Percentiles rank a stretch among this genome's conserved stretches.
These are phyloP conservation scores for Epithemia pelagica DNA, from an alignment of 108 stramenopile species.

Conservation along the genomic window DNA sequence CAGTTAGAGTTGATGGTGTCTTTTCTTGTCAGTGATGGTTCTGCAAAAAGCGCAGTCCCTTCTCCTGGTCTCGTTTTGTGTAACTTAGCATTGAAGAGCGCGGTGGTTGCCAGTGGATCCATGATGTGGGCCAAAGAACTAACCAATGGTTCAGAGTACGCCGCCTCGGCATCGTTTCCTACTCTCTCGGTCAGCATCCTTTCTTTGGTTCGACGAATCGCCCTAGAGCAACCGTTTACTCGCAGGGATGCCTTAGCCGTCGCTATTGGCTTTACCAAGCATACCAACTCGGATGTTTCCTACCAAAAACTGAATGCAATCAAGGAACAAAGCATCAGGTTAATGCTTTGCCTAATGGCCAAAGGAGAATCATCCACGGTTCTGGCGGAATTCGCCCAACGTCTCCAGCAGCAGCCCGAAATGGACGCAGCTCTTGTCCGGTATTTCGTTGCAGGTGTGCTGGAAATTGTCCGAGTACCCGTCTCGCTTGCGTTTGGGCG, in stretches of 20 bases:
- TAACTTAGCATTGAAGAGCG: constrained; percentile 50
- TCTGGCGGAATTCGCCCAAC: constrained; percentile 34
- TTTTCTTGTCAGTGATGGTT: constrained; percentile 42
- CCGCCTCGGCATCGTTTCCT: constrained; percentile 63
- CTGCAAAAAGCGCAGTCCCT: constrained; percentile 11
- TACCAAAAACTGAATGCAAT: constrained; percentile 78
- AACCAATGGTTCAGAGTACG: constrained; percentile 55
- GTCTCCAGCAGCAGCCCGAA: constrained; percentile 42
- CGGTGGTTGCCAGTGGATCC: constrained; percentile 63
- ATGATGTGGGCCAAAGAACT: constrained; percentile 75
- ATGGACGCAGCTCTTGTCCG: constrained; percentile 72
- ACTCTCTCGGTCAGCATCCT: constrained; percentile 71
- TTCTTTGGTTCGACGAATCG: constrained; percentile 53
- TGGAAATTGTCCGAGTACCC: constrained; percentile 59
- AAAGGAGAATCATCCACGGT: constrained; percentile 60
- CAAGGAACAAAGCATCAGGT: constrained; percentile 75
- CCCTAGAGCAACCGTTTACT: constrained; percentile 60
- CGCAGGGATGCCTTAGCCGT: constrained; percentile 49
- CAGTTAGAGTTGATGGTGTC: constrained; percentile 77
- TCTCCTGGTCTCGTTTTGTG: constrained; percentile 63
- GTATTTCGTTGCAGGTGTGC: constrained; percentile 64
- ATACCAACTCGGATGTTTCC: constrained; percentile 72
- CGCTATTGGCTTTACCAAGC: constrained; percentile 59
- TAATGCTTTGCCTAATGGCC: constrained; percentile 55
- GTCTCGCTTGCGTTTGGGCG: constrained; percentile 57